Conservation (phyloP, 805 yeast genomes). For the Saccharomycopsis lassenensis region DNA sequence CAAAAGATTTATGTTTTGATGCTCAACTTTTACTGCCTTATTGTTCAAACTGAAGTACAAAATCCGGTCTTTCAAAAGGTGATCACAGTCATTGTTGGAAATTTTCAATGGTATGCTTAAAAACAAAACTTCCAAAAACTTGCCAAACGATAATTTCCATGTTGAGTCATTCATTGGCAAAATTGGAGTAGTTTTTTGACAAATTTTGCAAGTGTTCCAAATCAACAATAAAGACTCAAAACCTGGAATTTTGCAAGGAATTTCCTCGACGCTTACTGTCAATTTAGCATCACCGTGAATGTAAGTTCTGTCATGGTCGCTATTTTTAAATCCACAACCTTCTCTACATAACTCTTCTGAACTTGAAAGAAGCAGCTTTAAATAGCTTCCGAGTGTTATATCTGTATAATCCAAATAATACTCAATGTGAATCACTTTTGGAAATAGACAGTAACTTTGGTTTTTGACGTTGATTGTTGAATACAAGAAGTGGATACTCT, state of each 20-base stretch:
- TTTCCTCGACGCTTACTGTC: conserved; percentile 61
- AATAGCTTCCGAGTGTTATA: conserved; percentile 77
- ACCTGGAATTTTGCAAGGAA: conserved; percentile 45
- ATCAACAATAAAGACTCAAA: conserved; percentile 56
- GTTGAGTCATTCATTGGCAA: conserved; percentile 76
- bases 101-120: conserved; percentile 52
- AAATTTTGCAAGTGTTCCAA: conserved; percentile 86
- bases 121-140: conserved; percentile 76
- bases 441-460: conserved; percentile 89
- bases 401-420: conserved; percentile 79
- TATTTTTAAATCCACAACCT: conserved; percentile 60
- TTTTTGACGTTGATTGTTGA: conserved; percentile 75
- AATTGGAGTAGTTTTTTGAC: conserved; percentile 66
- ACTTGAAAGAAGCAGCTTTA: conserved; percentile 69
- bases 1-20: conserved; percentile 60
- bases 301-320: conserved; percentile 75
- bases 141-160: conserved; percentile 88
- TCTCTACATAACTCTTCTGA: conserved; percentile 57
- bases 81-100: conserved; percentile 59
- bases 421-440: conserved; percentile 72
- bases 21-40: conserved; percentile 68
- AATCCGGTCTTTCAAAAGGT: conserved; percentile 72
- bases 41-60: conserved; percentile 79
- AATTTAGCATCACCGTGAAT: conserved; percentile 82
- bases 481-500: conserved; percentile 64